Base-by-base conservation (phyloP, 2,329 filamentous ascomycete species). In the Sporothrix brasiliensis region DNA sequence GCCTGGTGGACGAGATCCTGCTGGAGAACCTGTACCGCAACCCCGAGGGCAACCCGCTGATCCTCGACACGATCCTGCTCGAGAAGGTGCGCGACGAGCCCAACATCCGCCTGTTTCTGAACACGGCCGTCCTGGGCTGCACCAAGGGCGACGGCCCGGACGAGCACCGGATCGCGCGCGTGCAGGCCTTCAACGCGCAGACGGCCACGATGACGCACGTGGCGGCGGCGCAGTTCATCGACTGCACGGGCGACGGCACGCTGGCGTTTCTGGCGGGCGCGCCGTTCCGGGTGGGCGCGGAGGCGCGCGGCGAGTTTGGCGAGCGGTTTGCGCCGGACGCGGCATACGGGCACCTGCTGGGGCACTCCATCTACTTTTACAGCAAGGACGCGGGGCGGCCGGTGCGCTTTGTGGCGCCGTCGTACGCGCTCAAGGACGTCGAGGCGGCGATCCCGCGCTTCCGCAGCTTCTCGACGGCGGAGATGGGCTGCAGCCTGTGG, bases 281-380 rank as follows among this genome's bases (percentile, higher is more conserved):
- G 19, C 75, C 75, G 0, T 76, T 76, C 72, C 70, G 75, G 5
- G 67, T 76, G 10, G 75, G 75, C 11, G 75, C 75, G 11, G 75
- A 76, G 66, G 70, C 73, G 30, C 70, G 73, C 10, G 74, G 73
- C 39, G 75, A 76, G 68, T 76, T 75, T 41, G 74, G 73, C 63
- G 75, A 76, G 70, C 53, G 65, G 52, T 76, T 76, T 67, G 75
- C 75, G 6, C 75, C 75, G 4, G 72, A 73, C 19, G 71, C 74
- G 4, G 75, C 75, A 53, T 76, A 76, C 66, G 75, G 75, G 4
- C 75, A 76, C 58, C 69, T 76, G 13, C 75, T 76, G 13, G 75
- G 75, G n/a, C 75, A 76, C 61, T 76, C 75, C 54, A 75, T 76
- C 54, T 76, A 76, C 70, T 76, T 76, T 68, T 76, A 76, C 70